Base-by-base conservation (phyloP, 306 rosid species). In the Castanopsis chinensis region DNA sequence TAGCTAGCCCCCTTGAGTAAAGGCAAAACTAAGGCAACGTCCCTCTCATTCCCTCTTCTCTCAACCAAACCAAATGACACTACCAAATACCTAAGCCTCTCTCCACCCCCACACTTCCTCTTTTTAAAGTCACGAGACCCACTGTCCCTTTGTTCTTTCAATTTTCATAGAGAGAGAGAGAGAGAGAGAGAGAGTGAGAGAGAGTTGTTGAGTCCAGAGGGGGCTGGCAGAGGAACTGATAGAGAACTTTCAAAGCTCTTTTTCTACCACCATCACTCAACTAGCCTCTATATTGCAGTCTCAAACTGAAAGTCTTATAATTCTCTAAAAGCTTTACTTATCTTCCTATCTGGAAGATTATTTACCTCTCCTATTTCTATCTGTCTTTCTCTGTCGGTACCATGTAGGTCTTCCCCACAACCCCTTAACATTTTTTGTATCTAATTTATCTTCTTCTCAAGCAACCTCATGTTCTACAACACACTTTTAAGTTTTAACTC, bases 181-280 rank as follows among this genome's bases (percentile, higher is more conserved):
- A 69, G 80, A 77, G 76, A 53, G 79, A 37, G 72, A 73, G 72
- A 78, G 37, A 33, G 37, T 45, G 80, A 78, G 83, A 80, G 74
- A 45, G 85, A 51, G 86, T 72, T 69, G 76, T 63, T 21, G 79
- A 49, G 79, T 69, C 69, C 82, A 70, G 78, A 79, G 84, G 79
- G 54, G 85, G 58, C 90, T 91, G 98, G 95, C 98, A 93, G 97
- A 91, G 59, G 84, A 93, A 95, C 99, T 91, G 98, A 95, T 93
- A 90, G 99, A 91, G 92, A 93, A 93, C 96, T 93, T 92, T 95
- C 96, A 95, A 92, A 89, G 88, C 98, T 91, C 98, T 86, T 89
- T 92, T 85, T 93, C 94, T 90, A 90, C 89, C 83, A 89, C 94
- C 95, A 86, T 90, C 89, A 88, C 94, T 95, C 94, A 87, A 88